Base-by-base conservation (phyloP, 257 asterid genomes). In the Nemophila menziesii region DNA sequence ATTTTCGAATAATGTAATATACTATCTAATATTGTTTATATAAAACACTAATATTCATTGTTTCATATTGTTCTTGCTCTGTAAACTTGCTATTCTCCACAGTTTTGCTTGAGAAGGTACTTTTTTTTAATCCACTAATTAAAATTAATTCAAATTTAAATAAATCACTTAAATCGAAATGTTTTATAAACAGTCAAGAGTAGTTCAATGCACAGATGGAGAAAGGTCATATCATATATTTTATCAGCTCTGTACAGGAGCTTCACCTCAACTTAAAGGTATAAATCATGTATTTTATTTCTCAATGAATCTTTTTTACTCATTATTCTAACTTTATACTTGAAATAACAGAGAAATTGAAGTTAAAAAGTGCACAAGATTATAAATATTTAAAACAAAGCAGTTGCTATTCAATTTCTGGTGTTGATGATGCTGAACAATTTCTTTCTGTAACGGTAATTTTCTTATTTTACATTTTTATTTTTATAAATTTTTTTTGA, bases 91-190 rank as follows among this genome's bases (percentile, higher is more conserved):
- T 54, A 44, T 22, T 51, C 52, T 56, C 43, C 65, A 26, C 58
- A 90, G 99, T 90, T 77, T 65, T 90, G 77, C 92, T 90, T 60
- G 99, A 90, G 69, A 90, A 90, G 99, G 99, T 90, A 85, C 36
- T 18, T 52, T 40, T 54, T 62, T 26, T 13, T 29, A 14, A 24
- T 52, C 43, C 56, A 46, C 53, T 43, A 16, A 22, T 48, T 37
- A 51, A 52, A 40, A 56, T 37, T 39, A 36, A 14, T 44, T 65
- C 43, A 34, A 43, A 41, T 40, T 44, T n/a, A n/a, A n/a, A 5
- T 52, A 34, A 44, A 40, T 60, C 42, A 52, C 63, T 70, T 46
- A 60, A 36, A 16, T 24, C 50, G 12, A 44, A 22, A 56, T 57
- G 66, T 61, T 63, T 46, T 33, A 48, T 63, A 60, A 49, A 63